Evolutionary conservation across 2,329 filamentous ascomycete species (phyloP).

Genomic region (Nothopassalora personata): DNA sequence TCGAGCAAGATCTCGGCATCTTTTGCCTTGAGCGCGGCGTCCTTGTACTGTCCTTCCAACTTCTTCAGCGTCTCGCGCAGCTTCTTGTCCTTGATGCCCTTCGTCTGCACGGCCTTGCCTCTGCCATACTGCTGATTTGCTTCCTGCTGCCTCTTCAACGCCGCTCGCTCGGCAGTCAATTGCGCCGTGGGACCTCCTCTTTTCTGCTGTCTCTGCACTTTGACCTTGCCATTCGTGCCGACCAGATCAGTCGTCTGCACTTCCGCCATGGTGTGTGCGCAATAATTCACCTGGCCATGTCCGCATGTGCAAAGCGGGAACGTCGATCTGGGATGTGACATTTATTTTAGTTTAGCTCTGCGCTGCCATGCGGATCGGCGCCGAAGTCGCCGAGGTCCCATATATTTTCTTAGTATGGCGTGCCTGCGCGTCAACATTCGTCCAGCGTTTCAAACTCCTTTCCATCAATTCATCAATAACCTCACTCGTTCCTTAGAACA

Average conservation of each 20-base stretch:
- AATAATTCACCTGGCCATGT: constrained; percentile 2
- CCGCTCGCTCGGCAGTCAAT: constrained; percentile 31
- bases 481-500: not conserved
- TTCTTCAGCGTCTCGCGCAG: constrained; percentile 71
- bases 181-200: constrained; percentile 25
- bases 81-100: constrained; percentile 81
- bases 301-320: not conserved
- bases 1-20: constrained; percentile 94
- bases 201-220: constrained; percentile 21
- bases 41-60: constrained; percentile 76
- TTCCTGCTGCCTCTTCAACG: constrained; percentile 30
- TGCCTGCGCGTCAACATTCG: not conserved
- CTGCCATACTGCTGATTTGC: constrained; percentile 66
- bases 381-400: not conserved
- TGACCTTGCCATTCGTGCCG: constrained; percentile 23
- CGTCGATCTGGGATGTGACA: not conserved
- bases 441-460: not conserved
- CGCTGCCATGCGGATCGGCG: not conserved
- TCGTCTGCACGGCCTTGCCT: constrained; percentile 67
- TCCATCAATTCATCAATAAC: not conserved
- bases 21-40: constrained; percentile 77
- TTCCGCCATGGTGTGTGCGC: constrained; percentile 9
- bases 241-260: constrained; percentile 27
- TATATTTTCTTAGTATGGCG: not conserved
- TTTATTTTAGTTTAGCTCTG: no score